Evolutionary conservation across 768 basidiomycete species (phyloP).

Genomic region (Tulasnella sp.): DNA sequence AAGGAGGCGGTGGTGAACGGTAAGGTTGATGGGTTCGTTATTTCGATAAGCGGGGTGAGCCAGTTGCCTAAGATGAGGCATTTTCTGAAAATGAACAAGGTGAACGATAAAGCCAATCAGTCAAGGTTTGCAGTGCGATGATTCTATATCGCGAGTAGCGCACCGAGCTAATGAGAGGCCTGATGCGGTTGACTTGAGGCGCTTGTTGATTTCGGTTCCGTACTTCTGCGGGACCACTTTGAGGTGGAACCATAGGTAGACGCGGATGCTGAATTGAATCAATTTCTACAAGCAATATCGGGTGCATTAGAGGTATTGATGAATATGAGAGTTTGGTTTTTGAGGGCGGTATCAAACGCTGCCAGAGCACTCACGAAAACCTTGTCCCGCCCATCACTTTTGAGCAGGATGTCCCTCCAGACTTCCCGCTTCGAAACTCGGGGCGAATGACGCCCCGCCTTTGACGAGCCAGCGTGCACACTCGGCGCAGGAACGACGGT

Average conservation of each 20-base stretch:
- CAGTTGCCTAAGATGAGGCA: constrained; percentile 75
- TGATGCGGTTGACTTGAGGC: constrained; percentile 49
- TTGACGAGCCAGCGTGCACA: not conserved
- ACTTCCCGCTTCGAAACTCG: constrained; percentile 50
- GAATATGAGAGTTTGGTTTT: not conserved
- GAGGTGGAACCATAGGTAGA: constrained; percentile 59
- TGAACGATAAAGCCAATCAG: not conserved
- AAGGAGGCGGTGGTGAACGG: constrained; percentile 36
- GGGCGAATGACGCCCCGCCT: not conserved
- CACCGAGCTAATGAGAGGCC: constrained; percentile 70
- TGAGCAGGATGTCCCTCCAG: constrained; percentile 68
- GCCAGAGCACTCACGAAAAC: constrained; percentile 50
- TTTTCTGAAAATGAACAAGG: constrained; percentile 39
- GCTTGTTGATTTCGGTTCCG: constrained; percentile 38
- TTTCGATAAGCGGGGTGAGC: constrained; percentile 59
- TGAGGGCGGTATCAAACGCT: not conserved
- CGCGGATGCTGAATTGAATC: constrained; percentile 69
- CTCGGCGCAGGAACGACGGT: not conserved
- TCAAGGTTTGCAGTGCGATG: not conserved
- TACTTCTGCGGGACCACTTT: constrained; percentile 20
- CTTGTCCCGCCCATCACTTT: constrained; percentile 74
- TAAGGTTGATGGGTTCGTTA: constrained; percentile 54
- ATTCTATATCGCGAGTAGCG: not conserved
- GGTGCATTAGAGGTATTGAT: not conserved
- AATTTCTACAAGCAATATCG: constrained; percentile 47